Evolutionary conservation across 2,329 filamentous ascomycete genomes (phyloP).

Genomic region (Fusarium succisae): DNA sequence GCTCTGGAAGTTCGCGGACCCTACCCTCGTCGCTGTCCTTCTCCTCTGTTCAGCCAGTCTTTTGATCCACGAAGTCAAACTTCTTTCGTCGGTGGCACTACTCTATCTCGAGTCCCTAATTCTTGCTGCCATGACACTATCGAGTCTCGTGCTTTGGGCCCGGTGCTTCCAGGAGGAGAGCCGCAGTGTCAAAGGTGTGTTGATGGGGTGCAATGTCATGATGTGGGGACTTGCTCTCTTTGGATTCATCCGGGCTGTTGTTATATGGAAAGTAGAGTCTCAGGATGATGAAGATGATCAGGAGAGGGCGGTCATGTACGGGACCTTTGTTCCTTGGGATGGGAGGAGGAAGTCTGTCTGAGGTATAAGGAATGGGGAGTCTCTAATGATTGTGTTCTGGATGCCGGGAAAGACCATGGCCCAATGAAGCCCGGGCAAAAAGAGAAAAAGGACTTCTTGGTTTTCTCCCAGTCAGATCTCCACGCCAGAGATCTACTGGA

Average conservation of each 20-base stretch:
- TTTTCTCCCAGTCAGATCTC: too few relatives aligned
- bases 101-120: slow-evolving; percentile 44
- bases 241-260: slow-evolving; percentile 43
- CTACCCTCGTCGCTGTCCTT: slow-evolving; percentile 26
- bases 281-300: slow-evolving; percentile 3
- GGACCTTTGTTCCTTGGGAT: slow-evolving; percentile 33
- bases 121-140: slow-evolving; percentile 33
- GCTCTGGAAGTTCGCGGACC: slow-evolving; percentile 41
- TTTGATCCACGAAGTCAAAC: slow-evolving; percentile 39
- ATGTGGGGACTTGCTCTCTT: slow-evolving; percentile 43
- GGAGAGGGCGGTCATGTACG: slow-evolving; percentile 24
- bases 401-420: background rate
- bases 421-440: background rate
- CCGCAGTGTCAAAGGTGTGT: slow-evolving; percentile 37
- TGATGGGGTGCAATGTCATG: slow-evolving; percentile 42
- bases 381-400: background rate
- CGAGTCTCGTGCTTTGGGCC: slow-evolving; percentile 34
- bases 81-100: slow-evolving; percentile 40
- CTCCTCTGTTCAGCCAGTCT: slow-evolving; percentile 39
- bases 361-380: background rate
- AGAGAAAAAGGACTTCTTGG: too few relatives aligned
- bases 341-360: slow-evolving; percentile 17
- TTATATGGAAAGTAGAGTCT: slow-evolving; percentile 41
- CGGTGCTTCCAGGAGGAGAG: slow-evolving; percentile 36
- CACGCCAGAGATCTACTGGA: background rate